Conservation (phyloP, 2,329 filamentous ascomycete species). For the Chaetomiaceae sp. region DNA sequence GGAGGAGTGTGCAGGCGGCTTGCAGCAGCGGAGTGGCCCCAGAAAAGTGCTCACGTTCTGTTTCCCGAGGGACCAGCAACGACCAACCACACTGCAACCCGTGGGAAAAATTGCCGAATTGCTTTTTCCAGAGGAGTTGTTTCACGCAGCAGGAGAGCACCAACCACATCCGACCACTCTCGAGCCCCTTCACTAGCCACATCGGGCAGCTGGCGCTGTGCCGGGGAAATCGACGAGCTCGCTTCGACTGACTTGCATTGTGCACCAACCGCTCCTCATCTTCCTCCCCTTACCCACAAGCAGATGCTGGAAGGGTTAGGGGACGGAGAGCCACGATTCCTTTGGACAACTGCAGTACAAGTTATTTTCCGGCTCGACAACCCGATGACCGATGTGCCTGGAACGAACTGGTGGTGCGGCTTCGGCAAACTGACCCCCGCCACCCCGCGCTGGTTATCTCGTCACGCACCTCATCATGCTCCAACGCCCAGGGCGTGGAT, state of each 20-base stretch:
- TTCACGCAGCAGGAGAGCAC: background rate
- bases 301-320: no score
- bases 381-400: background rate
- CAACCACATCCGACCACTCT: no score
- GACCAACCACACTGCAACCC: background rate
- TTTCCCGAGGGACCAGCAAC: conserved; percentile 13
- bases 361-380: conserved; percentile 19
- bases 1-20: conserved; percentile 10
- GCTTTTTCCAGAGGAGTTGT: conserved; percentile 3
- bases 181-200: background rate
- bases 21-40: conserved; percentile 13
- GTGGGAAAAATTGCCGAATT: background rate
- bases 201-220: background rate
- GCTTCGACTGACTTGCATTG: background rate
- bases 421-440: conserved; percentile 15
- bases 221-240: background rate
- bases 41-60: conserved; percentile 18
- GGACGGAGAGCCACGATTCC: background rate
- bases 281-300: background rate
- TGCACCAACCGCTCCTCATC: background rate
- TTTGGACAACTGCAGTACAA: conserved; percentile 4
- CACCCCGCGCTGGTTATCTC: background rate
- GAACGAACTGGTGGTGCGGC: conserved; percentile 4
- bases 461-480: background rate
- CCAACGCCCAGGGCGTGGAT: conserved; percentile 9